Base-by-base conservation (phyloP, 2,329 filamentous ascomycete species). In the Bipolaris victoriae region DNA sequence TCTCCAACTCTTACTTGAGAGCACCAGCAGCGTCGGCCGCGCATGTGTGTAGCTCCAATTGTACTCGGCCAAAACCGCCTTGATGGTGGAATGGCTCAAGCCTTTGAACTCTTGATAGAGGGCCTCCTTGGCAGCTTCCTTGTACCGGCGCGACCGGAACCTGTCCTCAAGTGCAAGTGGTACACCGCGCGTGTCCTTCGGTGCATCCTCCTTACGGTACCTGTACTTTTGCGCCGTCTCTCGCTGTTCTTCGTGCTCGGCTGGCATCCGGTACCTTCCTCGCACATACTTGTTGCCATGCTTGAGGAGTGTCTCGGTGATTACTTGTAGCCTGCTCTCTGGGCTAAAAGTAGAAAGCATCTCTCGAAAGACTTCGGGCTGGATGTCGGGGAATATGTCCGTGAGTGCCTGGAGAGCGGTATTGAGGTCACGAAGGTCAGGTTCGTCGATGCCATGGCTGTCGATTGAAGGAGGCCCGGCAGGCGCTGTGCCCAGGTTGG, bases 311-410 rank as follows among this genome's bases (percentile, higher is more conserved):
- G 87, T 84, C 71, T 95, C 90, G 11, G 90, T 90, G 26, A 93
- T 88, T 47, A 95, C 83, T 41, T 90, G 88, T 22, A 94, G 78
- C 63, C 90, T 82, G 60, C 90, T 94, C 75, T 93, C 89, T 66
- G 88, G 86, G 67, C 89, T 88, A 71, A 93, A 89, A 68, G 82
- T 89, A 37, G 83, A 78, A 47, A 95, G 85, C 84, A 95, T 90
- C 79, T 94, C 90, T 43, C 90, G 86, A 71, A 95, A 91, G 16
- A 93, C 90, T 65, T 93, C 90, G 58, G 90, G 82, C 75, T 92
- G 89, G n/a, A 93, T 82, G 75, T 93, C 86, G 26, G 91, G 91
- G 64, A 95, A 95, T 7, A 93, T 83, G 46, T 86, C 86, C 20
- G 87, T 85, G 41, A 95, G 83, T 11, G 83, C 86, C 58, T 85